Percentiles rank a stretch among this genome's conserved stretches.
These are phyloP conservation scores for Perkinsus chesapeaki DNA, from an alignment of 169 alveolate species.

Conservation along the genomic window DNA sequence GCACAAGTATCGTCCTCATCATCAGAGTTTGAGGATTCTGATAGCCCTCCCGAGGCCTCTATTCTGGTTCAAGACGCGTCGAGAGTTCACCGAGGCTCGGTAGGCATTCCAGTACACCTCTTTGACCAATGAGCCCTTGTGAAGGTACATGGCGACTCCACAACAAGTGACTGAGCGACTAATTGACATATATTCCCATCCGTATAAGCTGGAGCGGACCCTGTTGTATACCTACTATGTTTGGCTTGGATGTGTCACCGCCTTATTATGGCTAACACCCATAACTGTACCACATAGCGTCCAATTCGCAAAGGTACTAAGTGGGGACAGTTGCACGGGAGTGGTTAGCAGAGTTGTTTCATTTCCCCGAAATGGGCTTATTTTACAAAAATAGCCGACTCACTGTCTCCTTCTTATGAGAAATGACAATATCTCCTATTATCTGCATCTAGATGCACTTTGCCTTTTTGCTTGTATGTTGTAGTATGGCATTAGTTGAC, in stretches of 20 bases:
- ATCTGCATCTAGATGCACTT: too few species aligned
- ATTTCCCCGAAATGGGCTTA: too few species aligned
- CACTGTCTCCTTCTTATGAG: too few species aligned
- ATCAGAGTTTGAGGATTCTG: not conserved
- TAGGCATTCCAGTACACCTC: not conserved
- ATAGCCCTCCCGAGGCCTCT: constrained; percentile 1
- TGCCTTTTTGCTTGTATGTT: too few species aligned
- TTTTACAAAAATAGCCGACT: too few species aligned
- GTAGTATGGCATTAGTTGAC: too few species aligned
- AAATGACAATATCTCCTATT: too few species aligned
- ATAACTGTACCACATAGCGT: not conserved
- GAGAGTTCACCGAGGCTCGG: not conserved
- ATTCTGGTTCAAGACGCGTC: not conserved
- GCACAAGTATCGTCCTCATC: not conserved
- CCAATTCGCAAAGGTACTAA: not conserved
- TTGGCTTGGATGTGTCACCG: not conserved
- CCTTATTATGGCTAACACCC: not conserved
- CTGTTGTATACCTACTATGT: not conserved
- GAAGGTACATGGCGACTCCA: not conserved
- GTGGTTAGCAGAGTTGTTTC: too few species aligned
- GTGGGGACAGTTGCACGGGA: too few species aligned
- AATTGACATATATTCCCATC: not conserved
- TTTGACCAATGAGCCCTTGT: not conserved
- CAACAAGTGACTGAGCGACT: not conserved
- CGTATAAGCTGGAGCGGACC: not conserved